Base-by-base conservation (phyloP, 2,329 filamentous ascomycete genomes). In the Ceratocystis albifundus region DNA sequence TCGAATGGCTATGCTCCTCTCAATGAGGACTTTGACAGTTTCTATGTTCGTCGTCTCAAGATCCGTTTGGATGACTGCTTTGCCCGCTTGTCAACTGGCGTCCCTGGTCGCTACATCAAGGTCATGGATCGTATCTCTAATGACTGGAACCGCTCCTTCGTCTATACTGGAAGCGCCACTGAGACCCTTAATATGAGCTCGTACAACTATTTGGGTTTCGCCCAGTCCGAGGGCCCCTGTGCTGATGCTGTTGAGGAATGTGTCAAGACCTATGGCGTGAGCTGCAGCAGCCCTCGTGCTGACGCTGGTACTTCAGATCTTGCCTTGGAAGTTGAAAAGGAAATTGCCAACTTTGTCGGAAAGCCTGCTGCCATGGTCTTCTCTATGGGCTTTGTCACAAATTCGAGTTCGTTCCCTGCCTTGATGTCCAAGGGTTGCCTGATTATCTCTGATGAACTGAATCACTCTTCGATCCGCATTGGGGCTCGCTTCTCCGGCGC, bases 131-230 rank as follows among this genome's bases (percentile, higher is more conserved):
- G 94, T 73, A 88, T 85, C 71, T 96, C 92, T 2, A 84, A 93
- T 73, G 90, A 99, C 74, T 91, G 90, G 80, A 99, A 99, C 78
- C 83, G 88, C 72, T 87, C 88, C 67, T 99, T 96, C 80, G 84
- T 89, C 74, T 86, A 91, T 76, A 92, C 89, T 1, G 94, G 94
- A 67, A 96, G 90, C 61, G 88, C 85, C 68, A 97, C 93, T 0
- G 90, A 99, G 76, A 97, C 94, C 0, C 80, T 99, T 72, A 99
- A 99, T 78, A 88, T 99, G 88, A 96, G 93, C 79, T 99, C 94
- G 0, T 99, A 99, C 82, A 99, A 99, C 77, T 99, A 99, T 74
- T 88, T 99, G 28, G 94, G 94, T 55, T 99, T 99, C 72, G 94
- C 94, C 64, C 94, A 99, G 76, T 96, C 94, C 0, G 92, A 97